phyloP scores from a whole-genome alignment of 169 alveolate genomes.

The Eimeria acervulina region DNA sequence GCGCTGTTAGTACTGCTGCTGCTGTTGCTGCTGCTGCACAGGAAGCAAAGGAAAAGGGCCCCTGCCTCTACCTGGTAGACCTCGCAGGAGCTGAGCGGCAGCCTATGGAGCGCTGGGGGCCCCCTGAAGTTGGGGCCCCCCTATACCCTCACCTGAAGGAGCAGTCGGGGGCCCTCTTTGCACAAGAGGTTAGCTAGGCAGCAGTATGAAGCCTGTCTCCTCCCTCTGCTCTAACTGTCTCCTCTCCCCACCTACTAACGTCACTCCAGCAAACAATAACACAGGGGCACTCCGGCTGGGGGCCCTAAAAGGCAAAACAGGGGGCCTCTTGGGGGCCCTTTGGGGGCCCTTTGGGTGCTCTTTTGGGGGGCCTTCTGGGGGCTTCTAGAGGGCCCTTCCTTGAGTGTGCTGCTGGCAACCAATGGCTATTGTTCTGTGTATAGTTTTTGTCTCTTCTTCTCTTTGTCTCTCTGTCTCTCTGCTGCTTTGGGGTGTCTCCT shows the following conservation, averaged over 20 bases:
- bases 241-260: no score
- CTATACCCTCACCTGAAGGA: not conserved
- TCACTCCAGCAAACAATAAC: no score
- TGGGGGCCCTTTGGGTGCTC: not conserved
- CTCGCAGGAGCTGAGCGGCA: slow-evolving; percentile 58
- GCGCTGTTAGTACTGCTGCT: not conserved
- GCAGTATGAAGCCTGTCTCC: no score
- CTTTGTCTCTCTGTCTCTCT: no score
- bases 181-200: not conserved
- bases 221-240: no score
- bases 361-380: not conserved
- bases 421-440: no score
- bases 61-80: slow-evolving; percentile 47
- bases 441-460: no score
- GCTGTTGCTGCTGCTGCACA: slow-evolving; percentile 14
- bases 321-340: no score
- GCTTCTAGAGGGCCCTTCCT: not conserved
- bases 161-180: slow-evolving; percentile 19
- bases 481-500: not conserved
- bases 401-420: no score
- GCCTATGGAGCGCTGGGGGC: slow-evolving; percentile 15
- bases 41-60: not conserved
- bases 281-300: no score
- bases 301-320: not conserved
- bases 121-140: not conserved